Percentiles rank a stretch among this genome's conserved stretches.
phyloP scores from a whole-genome alignment of 148 eudicot species.

The Camellia granthamiana region DNA sequence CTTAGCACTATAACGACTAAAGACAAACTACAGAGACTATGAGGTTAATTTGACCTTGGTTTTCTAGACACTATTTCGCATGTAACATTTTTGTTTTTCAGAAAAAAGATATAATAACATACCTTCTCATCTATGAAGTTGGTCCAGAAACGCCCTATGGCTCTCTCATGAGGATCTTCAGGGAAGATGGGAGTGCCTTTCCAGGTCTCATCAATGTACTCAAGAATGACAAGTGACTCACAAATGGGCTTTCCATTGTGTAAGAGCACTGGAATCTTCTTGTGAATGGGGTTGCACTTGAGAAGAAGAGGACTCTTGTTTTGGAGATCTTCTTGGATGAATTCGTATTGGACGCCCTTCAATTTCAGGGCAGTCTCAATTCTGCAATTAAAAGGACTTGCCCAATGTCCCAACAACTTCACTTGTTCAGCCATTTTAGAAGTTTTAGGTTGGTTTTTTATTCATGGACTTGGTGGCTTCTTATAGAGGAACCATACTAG shows the following conservation, averaged over 20 bases:
- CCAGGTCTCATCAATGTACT: constrained; percentile 56
- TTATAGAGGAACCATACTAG: neutral
- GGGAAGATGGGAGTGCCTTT: constrained; percentile 39
- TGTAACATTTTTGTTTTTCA: too few species aligned
- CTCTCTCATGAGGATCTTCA: constrained; percentile 41
- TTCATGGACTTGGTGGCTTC: neutral
- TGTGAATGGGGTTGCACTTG: constrained; percentile 34
- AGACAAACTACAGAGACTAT: too few species aligned
- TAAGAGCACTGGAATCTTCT: constrained; percentile 43
- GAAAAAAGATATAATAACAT: neutral
- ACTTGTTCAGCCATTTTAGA: constrained; percentile 18
- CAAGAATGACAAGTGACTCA: constrained; percentile 50
- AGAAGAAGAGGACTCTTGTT: constrained; percentile 28
- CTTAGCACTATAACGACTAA: too few species aligned
- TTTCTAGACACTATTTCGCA: too few species aligned
- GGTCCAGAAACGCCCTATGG: constrained; percentile 50
- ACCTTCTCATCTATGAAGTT: constrained; percentile 52
- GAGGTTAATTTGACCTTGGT: too few species aligned
- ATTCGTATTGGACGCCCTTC: constrained; percentile 31
- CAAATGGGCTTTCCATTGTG: constrained; percentile 41
- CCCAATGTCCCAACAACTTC: constrained; percentile 16
- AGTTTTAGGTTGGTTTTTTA: neutral
- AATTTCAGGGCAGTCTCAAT: constrained; percentile 28
- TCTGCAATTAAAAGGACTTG: constrained; percentile 27
- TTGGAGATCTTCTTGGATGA: constrained; percentile 20